Conservation (phyloP, 2,329 filamentous ascomycete species). For the Pseudopyricularia javanii region DNA sequence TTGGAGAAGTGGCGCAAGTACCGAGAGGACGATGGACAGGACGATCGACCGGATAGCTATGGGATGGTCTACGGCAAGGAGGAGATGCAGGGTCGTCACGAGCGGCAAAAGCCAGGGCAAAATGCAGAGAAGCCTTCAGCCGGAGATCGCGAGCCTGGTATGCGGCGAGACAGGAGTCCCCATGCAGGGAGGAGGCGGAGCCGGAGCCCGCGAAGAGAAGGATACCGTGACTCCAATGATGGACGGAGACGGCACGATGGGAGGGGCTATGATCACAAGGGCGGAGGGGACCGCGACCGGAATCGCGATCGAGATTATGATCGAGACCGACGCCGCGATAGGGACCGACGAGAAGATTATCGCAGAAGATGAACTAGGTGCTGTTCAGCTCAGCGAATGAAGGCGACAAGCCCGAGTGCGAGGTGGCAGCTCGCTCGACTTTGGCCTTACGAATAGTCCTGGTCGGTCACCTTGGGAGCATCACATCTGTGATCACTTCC, state of each 20-base stretch:
- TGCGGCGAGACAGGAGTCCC: background rate
- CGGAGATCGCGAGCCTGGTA: constrained; percentile 8
- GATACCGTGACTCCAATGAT: constrained; percentile 16
- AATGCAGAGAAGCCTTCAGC: constrained; percentile 8
- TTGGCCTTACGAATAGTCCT: too few relatives aligned
- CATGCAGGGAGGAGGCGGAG: constrained; percentile 26
- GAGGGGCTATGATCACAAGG: constrained; percentile 14
- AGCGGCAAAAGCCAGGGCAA: constrained; percentile 21
- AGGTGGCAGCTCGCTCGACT: background rate
- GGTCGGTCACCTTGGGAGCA: too few relatives aligned
- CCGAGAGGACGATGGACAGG: constrained; percentile 44
- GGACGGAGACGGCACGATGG: constrained; percentile 10
- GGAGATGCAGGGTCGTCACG: constrained; percentile 44
- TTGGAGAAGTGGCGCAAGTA: constrained; percentile 90
- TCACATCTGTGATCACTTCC: too few relatives aligned
- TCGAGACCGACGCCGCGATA: constrained; percentile 15
- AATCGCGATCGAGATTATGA: constrained; percentile 12
- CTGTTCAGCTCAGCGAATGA: background rate
- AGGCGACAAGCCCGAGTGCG: background rate
- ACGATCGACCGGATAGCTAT: constrained; percentile 36
- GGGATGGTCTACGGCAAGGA: constrained; percentile 72
- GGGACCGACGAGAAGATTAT: constrained; percentile 7
- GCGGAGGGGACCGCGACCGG: constrained; percentile 20
- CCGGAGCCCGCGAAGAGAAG: constrained; percentile 15
- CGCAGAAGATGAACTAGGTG: background rate